Evolutionary conservation across 2,329 filamentous ascomycete genomes (phyloP).

Genomic region (Chalaropsis thielavioides): DNA sequence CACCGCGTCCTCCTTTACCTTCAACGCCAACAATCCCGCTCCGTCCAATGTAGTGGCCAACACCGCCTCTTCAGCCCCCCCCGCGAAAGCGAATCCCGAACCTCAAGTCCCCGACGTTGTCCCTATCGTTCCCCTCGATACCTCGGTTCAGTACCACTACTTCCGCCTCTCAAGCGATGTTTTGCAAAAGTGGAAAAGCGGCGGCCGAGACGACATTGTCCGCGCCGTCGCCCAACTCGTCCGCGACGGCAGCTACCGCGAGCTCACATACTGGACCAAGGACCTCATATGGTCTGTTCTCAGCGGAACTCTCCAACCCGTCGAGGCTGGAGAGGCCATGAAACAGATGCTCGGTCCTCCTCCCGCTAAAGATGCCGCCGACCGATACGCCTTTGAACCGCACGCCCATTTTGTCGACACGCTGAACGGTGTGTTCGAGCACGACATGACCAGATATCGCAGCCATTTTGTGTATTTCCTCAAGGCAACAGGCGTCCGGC

Average conservation of each 20-base stretch:
- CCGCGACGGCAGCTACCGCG: conserved; percentile 51
- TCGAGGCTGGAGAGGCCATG: conserved; percentile 56
- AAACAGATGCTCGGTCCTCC: conserved; percentile 56
- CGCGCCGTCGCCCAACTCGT: conserved; percentile 50
- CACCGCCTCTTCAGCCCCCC: background rate
- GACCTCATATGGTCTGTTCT: conserved; percentile 68
- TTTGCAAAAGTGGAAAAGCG: conserved; percentile 51
- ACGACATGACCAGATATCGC: conserved; percentile 40
- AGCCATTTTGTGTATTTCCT: conserved; percentile 52
- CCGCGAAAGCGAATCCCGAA: background rate
- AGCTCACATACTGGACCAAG: conserved; percentile 62
- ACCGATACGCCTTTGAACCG: conserved; percentile 42
- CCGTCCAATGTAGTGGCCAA: conserved; percentile 4
- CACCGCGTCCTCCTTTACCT: background rate
- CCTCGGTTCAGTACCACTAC: conserved; percentile 11
- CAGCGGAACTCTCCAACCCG: conserved; percentile 50
- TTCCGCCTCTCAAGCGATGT: conserved; percentile 52
- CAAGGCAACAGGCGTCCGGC: conserved; percentile 55
- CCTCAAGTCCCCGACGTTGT: background rate
- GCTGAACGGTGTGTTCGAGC: conserved; percentile 63
- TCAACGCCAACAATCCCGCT: conserved; percentile 10
- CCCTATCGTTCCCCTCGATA: conserved; percentile 8
- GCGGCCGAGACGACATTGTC: conserved; percentile 53
- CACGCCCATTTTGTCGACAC: conserved; percentile 68
- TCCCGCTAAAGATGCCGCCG: conserved; percentile 32